Percentiles rank a stretch among this genome's conserved stretches.
Evolutionary conservation across 345 rosid genomes (phyloP).

Genomic region (Triadica sebifera): DNA sequence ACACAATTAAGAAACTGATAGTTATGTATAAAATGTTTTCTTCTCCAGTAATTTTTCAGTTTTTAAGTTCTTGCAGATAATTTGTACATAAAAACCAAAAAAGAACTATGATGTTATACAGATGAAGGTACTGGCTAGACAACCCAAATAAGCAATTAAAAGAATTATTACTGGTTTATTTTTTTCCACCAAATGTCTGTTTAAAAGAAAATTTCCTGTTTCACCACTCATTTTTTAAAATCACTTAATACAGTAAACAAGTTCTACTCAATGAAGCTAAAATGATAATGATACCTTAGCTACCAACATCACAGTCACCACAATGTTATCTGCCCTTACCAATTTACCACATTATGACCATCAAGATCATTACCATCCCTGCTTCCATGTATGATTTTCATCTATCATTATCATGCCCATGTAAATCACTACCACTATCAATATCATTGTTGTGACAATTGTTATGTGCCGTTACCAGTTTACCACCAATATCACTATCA

Average conservation of each 20-base stretch:
- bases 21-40: background rate
- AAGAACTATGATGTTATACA: background rate
- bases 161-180: background rate
- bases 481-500: too few relatives aligned
- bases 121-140: background rate
- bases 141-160: background rate
- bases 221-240: background rate
- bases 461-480: too few relatives aligned
- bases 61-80: background rate
- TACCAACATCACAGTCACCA: background rate
- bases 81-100: background rate
- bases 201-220: background rate
- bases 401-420: background rate
- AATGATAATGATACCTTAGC: background rate
- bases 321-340: background rate
- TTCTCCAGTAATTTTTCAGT: background rate
- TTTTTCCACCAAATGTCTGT: background rate
- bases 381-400: background rate
- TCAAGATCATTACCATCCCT: background rate
- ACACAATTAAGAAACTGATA: background rate
- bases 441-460: too few relatives aligned
- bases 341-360: background rate
- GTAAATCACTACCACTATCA: too few relatives aligned
- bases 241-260: background rate
- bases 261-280: background rate